phyloP scores from a whole-genome alignment of 495 filamentous ascomycete genomes.

The Cairneyella variabilis region DNA sequence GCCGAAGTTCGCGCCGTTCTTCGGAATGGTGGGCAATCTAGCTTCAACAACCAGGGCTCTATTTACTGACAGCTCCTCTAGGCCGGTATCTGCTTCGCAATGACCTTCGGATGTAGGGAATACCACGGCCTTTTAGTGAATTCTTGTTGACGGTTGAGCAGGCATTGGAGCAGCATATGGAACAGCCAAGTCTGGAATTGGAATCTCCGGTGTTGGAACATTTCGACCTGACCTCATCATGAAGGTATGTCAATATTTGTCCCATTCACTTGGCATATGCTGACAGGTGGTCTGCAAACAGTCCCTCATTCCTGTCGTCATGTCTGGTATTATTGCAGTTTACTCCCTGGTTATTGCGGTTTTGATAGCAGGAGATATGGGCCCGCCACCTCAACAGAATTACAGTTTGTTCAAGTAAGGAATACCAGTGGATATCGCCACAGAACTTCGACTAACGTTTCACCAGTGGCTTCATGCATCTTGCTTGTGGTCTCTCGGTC shows the following conservation, averaged over 20 bases:
- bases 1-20: slow-evolving; percentile 93
- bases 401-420: slow-evolving; percentile 83
- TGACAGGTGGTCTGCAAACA: slow-evolving; percentile 32
- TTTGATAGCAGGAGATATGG: slow-evolving; percentile 82
- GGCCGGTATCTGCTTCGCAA: slow-evolving; percentile 87
- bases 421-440: too few species aligned
- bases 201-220: slow-evolving; percentile 89
- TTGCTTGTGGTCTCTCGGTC: slow-evolving; percentile 86
- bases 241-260: slow-evolving; percentile 59
- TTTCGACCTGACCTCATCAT: slow-evolving; percentile 95
- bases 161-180: slow-evolving; percentile 93
- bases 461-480: slow-evolving; percentile 77
- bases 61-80: slow-evolving; percentile 42
- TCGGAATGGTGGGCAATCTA: slow-evolving; percentile 78
- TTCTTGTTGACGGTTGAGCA: slow-evolving; percentile 32
- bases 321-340: slow-evolving; percentile 99
- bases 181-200: slow-evolving; percentile 94
- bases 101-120: slow-evolving; percentile 88
- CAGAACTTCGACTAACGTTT: slow-evolving; percentile 14
- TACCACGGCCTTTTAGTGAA: slow-evolving; percentile 18
- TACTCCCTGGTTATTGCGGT: slow-evolving; percentile 96
- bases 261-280: slow-evolving; percentile 1
- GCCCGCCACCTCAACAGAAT: slow-evolving; percentile 53
- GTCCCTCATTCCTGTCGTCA: slow-evolving; percentile 95
- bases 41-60: neutral